Base-by-base conservation (phyloP, 148 eudicot genomes). In the Persicaria tinctoria region DNA sequence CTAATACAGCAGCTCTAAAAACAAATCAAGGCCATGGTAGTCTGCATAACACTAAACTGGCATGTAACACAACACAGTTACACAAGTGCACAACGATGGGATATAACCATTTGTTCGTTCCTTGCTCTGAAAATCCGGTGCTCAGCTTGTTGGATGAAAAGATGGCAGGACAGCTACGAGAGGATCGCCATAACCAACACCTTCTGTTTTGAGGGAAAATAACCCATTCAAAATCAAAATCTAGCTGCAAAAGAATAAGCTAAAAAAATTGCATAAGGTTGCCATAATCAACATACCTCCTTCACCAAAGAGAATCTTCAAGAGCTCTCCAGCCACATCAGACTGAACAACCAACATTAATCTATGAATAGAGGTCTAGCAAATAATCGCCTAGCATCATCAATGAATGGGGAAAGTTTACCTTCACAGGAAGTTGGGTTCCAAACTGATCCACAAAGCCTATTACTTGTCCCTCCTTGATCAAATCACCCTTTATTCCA, bases 281-380 rank as follows among this genome's bases (percentile, higher is more conserved):
- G 23, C 54, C 10, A 4, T 9, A 53, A 44, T 46, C 11, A 38
- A 41, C 73, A 74, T 90, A 92, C 97, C 97, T 78, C 97, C 97
- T 51, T 92, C 95, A 55, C 77, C 73, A 51, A 82, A 82, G 56
- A 92, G 92, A 76, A 88, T 18, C 86, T 88, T 90, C 78, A 92
- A 70, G 80, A 93, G 85, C 86, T 93, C 97, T 41, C 98, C 98
- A 17, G 87, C 92, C 68, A 87, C 94, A 82, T 91, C 91, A 32
- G 98, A 87, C 98, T 93, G 95, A 77, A 73, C 78, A 79, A 16
- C 57, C 57, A 53, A 53, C 13, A 53, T 53, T 9, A 53, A 9
- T 10, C n/a, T 53, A 53, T 10, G 57, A 53, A 10, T 9, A 53
- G 0, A 4, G 11, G 57, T 16, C 57, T 53, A 53, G 57, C n/a